Evolutionary conservation across 2,329 filamentous ascomycete genomes (phyloP).

Genomic region (Ophiocordyceps unilateralis): DNA sequence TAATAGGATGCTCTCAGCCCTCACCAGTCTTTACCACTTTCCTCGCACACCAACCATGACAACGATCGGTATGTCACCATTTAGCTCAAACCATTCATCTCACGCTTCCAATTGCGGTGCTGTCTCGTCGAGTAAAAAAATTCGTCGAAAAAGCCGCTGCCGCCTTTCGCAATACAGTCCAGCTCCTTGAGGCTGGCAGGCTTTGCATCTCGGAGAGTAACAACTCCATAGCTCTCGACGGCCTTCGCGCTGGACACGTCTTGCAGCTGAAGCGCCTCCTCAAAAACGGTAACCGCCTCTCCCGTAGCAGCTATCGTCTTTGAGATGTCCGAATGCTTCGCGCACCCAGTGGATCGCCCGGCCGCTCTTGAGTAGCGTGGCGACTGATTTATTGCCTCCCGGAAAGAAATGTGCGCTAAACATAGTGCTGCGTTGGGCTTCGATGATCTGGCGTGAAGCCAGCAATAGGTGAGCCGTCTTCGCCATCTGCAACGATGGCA

Average conservation of each 20-base stretch:
- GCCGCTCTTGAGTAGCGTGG: slow-evolving; percentile 49
- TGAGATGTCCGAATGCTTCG: slow-evolving; percentile 69
- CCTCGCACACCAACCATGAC: neutral
- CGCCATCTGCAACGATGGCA: slow-evolving; percentile 44
- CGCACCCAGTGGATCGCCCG: slow-evolving; percentile 61
- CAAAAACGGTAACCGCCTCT: slow-evolving; percentile 49
- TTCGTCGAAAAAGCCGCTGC: slow-evolving; percentile 50
- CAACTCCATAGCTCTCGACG: slow-evolving; percentile 56
- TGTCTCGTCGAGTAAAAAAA: slow-evolving; percentile 53
- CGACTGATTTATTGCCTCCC: slow-evolving; percentile 46
- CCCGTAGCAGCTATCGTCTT: slow-evolving; percentile 62
- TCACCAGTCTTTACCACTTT: no score
- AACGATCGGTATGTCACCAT: slow-evolving; percentile 41
- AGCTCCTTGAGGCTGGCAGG: slow-evolving; percentile 43
- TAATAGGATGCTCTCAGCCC: no score
- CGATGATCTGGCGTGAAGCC: slow-evolving; percentile 57
- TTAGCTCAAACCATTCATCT: slow-evolving; percentile 49
- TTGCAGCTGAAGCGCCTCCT: slow-evolving; percentile 25
- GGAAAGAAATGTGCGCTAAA: slow-evolving; percentile 69
- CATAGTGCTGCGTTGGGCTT: slow-evolving; percentile 64
- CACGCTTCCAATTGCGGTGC: slow-evolving; percentile 59
- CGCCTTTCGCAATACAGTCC: slow-evolving; percentile 46
- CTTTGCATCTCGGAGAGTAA: slow-evolving; percentile 40
- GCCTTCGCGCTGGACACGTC: slow-evolving; percentile 27
- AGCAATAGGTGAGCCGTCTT: slow-evolving; percentile 35